phyloP scores from a whole-genome alignment of 2,329 filamentous ascomycete species.

The Epichloe gansuensis region DNA sequence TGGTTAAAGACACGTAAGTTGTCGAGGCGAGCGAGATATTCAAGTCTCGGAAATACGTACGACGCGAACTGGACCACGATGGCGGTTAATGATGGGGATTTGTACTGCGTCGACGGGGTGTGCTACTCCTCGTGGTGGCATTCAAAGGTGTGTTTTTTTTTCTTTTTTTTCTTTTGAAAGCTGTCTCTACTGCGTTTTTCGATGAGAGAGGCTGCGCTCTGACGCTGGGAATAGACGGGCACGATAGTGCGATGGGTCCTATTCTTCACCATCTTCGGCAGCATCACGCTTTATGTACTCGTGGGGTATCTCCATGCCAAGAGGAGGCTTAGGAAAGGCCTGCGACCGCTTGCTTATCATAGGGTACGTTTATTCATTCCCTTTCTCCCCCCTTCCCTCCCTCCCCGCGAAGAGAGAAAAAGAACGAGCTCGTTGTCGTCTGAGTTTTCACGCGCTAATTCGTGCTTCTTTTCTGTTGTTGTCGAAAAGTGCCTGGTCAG shows the following conservation, averaged over 20 bases:
- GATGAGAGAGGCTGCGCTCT: neutral
- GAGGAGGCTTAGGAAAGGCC: slow-evolving; percentile 50
- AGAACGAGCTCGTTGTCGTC: neutral
- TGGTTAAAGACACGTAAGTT: neutral
- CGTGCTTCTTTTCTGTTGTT: neutral
- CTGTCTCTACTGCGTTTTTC: neutral
- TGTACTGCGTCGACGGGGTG: slow-evolving; percentile 1
- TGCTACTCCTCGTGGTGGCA: slow-evolving; percentile 16
- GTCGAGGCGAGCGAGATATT: too few species aligned
- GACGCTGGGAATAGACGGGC: slow-evolving; percentile 34
- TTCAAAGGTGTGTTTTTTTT: slow-evolving; percentile 12
- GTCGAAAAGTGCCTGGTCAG: slow-evolving; percentile 37
- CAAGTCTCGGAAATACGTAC: neutral
- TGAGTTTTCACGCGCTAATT: neutral
- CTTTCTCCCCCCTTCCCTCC: neutral
- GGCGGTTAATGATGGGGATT: neutral
- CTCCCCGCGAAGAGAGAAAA: neutral
- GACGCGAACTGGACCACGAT: neutral
- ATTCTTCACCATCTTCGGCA: slow-evolving; percentile 46
- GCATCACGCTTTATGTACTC: slow-evolving; percentile 49
- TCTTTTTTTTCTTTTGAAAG: neutral
- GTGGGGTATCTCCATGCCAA: slow-evolving; percentile 60
- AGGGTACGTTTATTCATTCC: slow-evolving; percentile 32
- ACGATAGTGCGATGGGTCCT: slow-evolving; percentile 59
- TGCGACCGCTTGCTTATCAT: slow-evolving; percentile 56